Base-by-base conservation (phyloP, 768 basidiomycete genomes). In the Cubamyces sp. region DNA sequence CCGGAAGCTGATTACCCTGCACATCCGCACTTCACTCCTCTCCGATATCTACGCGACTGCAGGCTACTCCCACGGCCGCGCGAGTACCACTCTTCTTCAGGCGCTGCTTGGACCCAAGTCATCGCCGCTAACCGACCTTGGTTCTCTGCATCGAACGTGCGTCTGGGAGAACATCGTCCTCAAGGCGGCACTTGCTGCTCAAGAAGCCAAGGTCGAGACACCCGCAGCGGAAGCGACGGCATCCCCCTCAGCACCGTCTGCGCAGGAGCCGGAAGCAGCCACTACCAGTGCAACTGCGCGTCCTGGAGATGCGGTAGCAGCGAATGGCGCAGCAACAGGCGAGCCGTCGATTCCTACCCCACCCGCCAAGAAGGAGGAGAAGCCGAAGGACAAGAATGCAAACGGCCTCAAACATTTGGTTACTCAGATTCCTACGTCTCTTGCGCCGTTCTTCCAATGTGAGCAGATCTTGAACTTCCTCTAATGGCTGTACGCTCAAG, bases 381-480 rank as follows among this genome's bases (percentile, higher is more conserved):
- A 76, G 12, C 75, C 83, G 11, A 77, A 77, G 47, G 84, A 89
- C 56, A 80, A 82, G 64, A 95, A 95, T 71, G 86, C 87, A 12
- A 83, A 84, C 70, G 87, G 89, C 3, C 77, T 95, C 40, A 91
- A 88, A 70, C 91, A 94, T 68, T 76, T 96, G 43, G 87, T 90
- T 0, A 87, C 87, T 63, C 88, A 91, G 26, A 79, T 95, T 52
- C 92, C 93, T 0, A 84, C 81, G 39, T 81, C 87, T 2, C 75
- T 95, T 60, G 84, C 87, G 1, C 91, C 94, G 1, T 90, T 97
- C 74, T 92, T 94, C 75, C 92, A 93, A 82, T 86, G 94, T 93
- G 74, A 60, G 78, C 72, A 8, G 5, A 26, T 23, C 16, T 21
- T 1, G 5, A 34, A 12, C 23, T 26, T 54, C 8, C 43, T 49